Evolutionary conservation across 768 basidiomycete genomes (phyloP).

Genomic region (Panus rudis): DNA sequence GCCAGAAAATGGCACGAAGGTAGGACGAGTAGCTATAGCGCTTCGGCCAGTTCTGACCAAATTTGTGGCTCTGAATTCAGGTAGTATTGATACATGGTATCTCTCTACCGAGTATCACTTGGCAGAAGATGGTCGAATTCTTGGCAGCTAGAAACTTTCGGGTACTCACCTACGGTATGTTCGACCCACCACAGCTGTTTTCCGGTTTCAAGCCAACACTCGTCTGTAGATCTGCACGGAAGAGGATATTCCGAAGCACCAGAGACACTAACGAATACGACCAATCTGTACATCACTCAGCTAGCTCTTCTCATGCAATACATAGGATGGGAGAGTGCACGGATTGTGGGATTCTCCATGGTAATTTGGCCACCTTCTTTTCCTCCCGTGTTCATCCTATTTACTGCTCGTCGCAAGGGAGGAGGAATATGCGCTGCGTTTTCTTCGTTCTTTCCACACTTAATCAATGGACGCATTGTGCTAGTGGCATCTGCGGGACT

Average conservation of each 20-base stretch:
- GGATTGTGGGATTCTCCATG: slow-evolving; percentile 72
- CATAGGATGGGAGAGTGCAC: slow-evolving; percentile 59
- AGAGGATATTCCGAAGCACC: slow-evolving; percentile 82
- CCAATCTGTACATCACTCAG: slow-evolving; percentile 58
- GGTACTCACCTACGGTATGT: slow-evolving; percentile 66
- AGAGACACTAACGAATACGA: slow-evolving; percentile 46
- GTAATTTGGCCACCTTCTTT: too few relatives aligned
- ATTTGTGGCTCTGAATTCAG: slow-evolving; percentile 18
- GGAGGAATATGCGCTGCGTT: slow-evolving; percentile 70
- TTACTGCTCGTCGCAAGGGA: too few relatives aligned
- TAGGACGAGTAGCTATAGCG: slow-evolving; percentile 20
- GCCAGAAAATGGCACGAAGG: slow-evolving; percentile 62
- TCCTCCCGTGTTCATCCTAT: too few relatives aligned
- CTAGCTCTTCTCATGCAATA: slow-evolving; percentile 79
- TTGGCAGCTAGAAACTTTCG: slow-evolving; percentile 59
- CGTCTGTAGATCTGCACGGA: slow-evolving; percentile 62
- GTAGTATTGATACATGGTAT: slow-evolving; percentile 73
- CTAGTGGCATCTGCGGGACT: slow-evolving; percentile 60
- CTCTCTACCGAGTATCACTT: slow-evolving; percentile 66
- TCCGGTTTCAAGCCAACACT: background rate
- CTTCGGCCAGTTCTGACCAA: too few relatives aligned
- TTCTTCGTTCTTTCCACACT: slow-evolving; percentile 57
- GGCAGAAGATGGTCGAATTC: slow-evolving; percentile 62
- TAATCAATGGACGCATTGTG: slow-evolving; percentile 56
- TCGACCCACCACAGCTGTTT: background rate